Evolutionary conservation across 2,329 filamentous ascomycete genomes (phyloP).

Genomic region (Leptodontidium sp.): DNA sequence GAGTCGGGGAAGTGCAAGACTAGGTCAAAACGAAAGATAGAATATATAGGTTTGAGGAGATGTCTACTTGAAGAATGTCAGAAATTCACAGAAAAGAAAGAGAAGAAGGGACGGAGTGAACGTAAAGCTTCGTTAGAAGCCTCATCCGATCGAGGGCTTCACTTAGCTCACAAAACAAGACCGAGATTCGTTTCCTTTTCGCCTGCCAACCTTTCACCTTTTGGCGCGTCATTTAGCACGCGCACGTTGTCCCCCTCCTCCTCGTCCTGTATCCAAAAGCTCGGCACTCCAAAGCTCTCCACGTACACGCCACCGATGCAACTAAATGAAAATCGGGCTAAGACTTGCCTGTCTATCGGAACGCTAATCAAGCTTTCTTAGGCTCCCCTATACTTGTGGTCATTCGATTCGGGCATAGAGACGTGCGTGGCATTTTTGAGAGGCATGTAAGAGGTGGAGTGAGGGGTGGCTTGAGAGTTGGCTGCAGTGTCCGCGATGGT

Average conservation of each 20-base stretch:
- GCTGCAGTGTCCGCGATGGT: neutral
- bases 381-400: neutral
- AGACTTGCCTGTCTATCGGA: neutral
- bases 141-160: neutral
- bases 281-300: neutral
- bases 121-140: neutral
- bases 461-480: neutral
- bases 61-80: too few relatives aligned
- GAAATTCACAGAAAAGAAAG: neutral
- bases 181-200: slow-evolving; percentile 12
- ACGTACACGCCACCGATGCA: neutral
- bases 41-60: neutral
- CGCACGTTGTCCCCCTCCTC: neutral
- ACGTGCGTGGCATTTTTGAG: neutral
- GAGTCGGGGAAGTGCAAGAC: too few relatives aligned
- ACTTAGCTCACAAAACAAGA: neutral
- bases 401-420: neutral
- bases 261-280: neutral
- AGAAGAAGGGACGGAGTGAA: neutral
- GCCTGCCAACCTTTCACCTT: neutral
- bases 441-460: slow-evolving; percentile 1
- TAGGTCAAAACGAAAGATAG: neutral
- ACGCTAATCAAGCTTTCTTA: neutral
- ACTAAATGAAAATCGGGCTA: neutral
- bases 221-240: neutral